Evolutionary conservation across 345 rosid species (phyloP).

Genomic region (Zanthoxylum bungeanum): DNA sequence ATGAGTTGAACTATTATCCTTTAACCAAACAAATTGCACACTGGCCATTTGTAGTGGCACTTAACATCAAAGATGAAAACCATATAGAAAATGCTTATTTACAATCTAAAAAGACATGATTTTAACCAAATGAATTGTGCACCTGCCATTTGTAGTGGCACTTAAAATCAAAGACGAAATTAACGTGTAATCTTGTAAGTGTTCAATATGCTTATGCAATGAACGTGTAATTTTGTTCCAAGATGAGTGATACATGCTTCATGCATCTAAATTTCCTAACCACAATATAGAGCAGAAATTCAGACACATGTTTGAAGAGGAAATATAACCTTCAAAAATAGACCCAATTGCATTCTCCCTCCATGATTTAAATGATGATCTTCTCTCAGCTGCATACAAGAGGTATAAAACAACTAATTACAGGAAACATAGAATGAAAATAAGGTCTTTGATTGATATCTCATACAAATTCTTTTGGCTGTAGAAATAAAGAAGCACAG

Average conservation of each 20-base stretch:
- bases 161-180: too few relatives aligned
- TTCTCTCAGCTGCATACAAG: conserved; percentile 64
- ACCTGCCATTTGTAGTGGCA: too few relatives aligned
- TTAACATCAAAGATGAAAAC: neutral
- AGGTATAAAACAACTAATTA: conserved; percentile 2
- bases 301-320: neutral
- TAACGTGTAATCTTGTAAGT: too few relatives aligned
- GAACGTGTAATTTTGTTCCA: neutral
- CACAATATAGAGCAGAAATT: conserved; percentile 10
- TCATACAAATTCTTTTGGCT: too few relatives aligned
- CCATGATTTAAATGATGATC: conserved; percentile 97
- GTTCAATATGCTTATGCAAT: neutral
- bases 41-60: neutral
- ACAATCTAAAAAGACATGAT: neutral
- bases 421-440: neutral
- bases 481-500: too few relatives aligned
- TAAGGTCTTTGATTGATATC: too few relatives aligned
- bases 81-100: neutral
- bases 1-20: neutral
- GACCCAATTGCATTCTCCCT: conserved; percentile 98
- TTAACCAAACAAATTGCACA: neutral
- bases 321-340: conserved; percentile 72
- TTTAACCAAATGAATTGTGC: too few relatives aligned
- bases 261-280: neutral
- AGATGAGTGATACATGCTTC: conserved; percentile 1